phyloP scores from a whole-genome alignment of 2,329 filamentous ascomycete species.

The Claviceps pusilla region DNA sequence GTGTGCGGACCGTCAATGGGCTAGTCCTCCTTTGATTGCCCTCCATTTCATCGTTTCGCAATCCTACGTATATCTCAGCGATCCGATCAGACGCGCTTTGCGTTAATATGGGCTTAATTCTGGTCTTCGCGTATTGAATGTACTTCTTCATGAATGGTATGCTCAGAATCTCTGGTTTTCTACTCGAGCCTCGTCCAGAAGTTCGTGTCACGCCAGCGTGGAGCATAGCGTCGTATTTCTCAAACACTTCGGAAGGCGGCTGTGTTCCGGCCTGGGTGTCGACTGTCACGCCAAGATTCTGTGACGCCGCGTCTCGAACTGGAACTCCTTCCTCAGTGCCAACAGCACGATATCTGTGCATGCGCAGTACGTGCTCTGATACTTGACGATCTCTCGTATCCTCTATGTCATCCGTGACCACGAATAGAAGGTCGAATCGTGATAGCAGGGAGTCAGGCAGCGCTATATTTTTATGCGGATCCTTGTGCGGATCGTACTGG shows the following conservation, averaged over 20 bases:
- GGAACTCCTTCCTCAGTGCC: slow-evolving; percentile 90
- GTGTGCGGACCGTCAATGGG: slow-evolving; percentile 88
- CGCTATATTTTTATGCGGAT: slow-evolving; percentile 96
- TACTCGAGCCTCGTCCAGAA: slow-evolving; percentile 55
- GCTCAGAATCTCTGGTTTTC: slow-evolving; percentile 75
- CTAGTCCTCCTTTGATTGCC: slow-evolving; percentile 86
- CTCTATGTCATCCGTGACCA: slow-evolving; percentile 96
- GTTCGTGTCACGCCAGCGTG: slow-evolving; percentile 78
- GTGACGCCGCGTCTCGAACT: slow-evolving; percentile 72
- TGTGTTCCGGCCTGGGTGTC: slow-evolving; percentile 62
- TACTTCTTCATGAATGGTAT: slow-evolving; percentile 99
- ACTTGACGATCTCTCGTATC: slow-evolving; percentile 80
- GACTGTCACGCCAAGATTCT: slow-evolving; percentile 75
- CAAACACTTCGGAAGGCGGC: slow-evolving; percentile 72
- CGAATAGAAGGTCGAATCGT: slow-evolving; percentile 95
- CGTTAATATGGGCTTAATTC: slow-evolving; percentile 79
- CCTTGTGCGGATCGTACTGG: slow-evolving; percentile 96
- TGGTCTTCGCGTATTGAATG: slow-evolving; percentile 90
- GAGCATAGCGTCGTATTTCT: slow-evolving; percentile 93
- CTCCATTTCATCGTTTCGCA: slow-evolving; percentile 91
- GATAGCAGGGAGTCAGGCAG: slow-evolving; percentile 90
- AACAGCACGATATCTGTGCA: slow-evolving; percentile 88
- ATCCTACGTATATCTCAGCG: slow-evolving; percentile 73
- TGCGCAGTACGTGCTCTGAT: slow-evolving; percentile 90
- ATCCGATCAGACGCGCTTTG: slow-evolving; percentile 88